phyloP scores from a whole-genome alignment of 2,329 filamentous ascomycete species.

The Thermothelomyces thermophilus region DNA sequence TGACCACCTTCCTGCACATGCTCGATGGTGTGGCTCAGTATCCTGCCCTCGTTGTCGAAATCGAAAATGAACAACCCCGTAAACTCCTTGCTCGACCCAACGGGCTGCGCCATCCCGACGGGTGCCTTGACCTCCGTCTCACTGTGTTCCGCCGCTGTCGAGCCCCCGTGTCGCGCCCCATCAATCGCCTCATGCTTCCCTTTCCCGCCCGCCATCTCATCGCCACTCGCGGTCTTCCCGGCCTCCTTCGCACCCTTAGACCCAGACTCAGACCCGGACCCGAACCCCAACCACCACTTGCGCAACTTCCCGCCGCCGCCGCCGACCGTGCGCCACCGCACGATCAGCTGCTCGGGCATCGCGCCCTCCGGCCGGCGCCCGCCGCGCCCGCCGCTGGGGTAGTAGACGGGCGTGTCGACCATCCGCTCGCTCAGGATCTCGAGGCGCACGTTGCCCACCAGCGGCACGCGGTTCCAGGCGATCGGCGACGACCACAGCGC shows the following conservation, averaged over 20 bases:
- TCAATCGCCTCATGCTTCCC: slow-evolving; percentile 20
- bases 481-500: slow-evolving; percentile 94
- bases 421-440: slow-evolving; percentile 88
- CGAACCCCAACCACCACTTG: slow-evolving; percentile 23
- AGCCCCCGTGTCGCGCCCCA: too few relatives aligned
- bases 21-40: slow-evolving; percentile 87
- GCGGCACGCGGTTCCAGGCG: slow-evolving; percentile 87
- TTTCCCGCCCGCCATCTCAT: slow-evolving; percentile 24
- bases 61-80: slow-evolving; percentile 91
- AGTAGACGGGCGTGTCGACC: slow-evolving; percentile 39
- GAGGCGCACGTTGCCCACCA: slow-evolving; percentile 83
- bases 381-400: neutral
- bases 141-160: neutral
- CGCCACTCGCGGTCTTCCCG: slow-evolving; percentile 23
- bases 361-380: slow-evolving; percentile 38
- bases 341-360: slow-evolving; percentile 72
- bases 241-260: too few relatives aligned
- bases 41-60: slow-evolving; percentile 79
- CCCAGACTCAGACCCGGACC: neutral
- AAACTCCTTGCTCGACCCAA: slow-evolving; percentile 66
- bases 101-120: slow-evolving; percentile 37
- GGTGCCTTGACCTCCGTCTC: slow-evolving; percentile 17
- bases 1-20: slow-evolving; percentile 77
- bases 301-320: slow-evolving; percentile 39
- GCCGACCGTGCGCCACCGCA: slow-evolving; percentile 73